These are phyloP conservation scores for Cordyceps tenuipes DNA, from an alignment of 2,329 filamentous ascomycete species.

Conservation along the genomic window DNA sequence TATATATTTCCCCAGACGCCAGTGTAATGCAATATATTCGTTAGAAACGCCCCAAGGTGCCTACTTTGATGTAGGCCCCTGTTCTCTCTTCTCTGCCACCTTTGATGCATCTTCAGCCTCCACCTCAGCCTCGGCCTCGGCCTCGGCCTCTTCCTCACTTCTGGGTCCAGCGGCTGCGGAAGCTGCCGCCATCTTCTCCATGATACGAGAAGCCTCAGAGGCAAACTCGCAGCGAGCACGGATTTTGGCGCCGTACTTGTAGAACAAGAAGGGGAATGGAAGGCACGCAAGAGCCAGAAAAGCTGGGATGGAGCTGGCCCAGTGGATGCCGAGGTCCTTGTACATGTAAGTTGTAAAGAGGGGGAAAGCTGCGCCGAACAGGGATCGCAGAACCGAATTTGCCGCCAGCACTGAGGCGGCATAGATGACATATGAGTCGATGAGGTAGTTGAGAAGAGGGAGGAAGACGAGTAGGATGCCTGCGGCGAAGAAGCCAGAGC, in stretches of 20 bases:
- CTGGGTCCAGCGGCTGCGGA: background rate
- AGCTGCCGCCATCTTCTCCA: constrained; percentile 27
- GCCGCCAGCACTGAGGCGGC: constrained; percentile 68
- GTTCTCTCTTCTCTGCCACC: background rate
- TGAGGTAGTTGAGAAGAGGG: constrained; percentile 57
- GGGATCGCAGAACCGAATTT: constrained; percentile 60
- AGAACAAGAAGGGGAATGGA: constrained; percentile 69
- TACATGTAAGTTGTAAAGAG: constrained; percentile 60
- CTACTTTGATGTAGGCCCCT: background rate
- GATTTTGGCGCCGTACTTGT: constrained; percentile 58
- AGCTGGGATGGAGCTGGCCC: constrained; percentile 65
- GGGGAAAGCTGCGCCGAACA: constrained; percentile 66
- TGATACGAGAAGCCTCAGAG: constrained; percentile 54
- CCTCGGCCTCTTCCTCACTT: constrained; percentile 14
- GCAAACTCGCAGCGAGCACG: constrained; percentile 62
- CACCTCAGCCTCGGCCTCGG: background rate
- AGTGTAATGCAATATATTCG: background rate
- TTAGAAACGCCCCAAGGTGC: background rate
- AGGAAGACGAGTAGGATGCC: constrained; percentile 58
- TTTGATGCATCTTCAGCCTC: background rate
- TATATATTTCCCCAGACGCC: background rate
- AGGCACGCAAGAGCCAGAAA: constrained; percentile 66
- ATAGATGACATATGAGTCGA: constrained; percentile 66
- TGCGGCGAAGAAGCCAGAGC: constrained; percentile 41
- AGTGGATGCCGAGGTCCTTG: constrained; percentile 58